Percentiles rank a stretch among this genome's conserved stretches.
These are phyloP conservation scores for Solanum stenotomum DNA, from an alignment of 257 asterid genomes.

Conservation along the genomic window DNA sequence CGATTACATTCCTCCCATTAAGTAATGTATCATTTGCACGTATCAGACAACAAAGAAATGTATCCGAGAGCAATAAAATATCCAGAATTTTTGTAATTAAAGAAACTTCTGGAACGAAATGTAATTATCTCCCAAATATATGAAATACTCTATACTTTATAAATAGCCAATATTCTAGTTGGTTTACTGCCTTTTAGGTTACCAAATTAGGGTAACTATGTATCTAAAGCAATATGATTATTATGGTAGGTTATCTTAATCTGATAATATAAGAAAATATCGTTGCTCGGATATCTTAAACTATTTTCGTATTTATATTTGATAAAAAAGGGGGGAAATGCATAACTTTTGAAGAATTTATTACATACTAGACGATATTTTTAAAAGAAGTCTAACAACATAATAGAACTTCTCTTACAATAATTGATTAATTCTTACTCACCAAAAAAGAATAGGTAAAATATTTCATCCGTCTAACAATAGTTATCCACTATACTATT, in stretches of 20 bases:
- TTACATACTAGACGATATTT: not conserved
- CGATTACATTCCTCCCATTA: too few species aligned
- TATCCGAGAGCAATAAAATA: too few species aligned
- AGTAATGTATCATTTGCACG: too few species aligned
- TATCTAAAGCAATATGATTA: not conserved
- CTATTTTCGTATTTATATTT: not conserved
- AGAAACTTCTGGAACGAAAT: too few species aligned
- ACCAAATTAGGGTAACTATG: not conserved
- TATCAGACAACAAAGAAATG: too few species aligned
- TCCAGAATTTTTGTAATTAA: too few species aligned
- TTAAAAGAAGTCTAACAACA: fast-evolving
- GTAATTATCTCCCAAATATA: too few species aligned
- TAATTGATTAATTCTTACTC: not conserved
- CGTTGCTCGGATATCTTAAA: not conserved
- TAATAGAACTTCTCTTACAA: not conserved
- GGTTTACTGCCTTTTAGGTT: not conserved
- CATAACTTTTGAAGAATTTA: not conserved
- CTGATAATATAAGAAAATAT: not conserved
- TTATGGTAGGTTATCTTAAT: not conserved
- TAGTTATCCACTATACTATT: too few species aligned
- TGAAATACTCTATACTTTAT: too few species aligned
- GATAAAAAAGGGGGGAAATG: not conserved
- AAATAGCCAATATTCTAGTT: not conserved
- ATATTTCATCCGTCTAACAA: too few species aligned
- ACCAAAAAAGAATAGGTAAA: not conserved